Conservation (phyloP, 2,329 filamentous ascomycete genomes). For the Cercospora nicotianae region DNA sequence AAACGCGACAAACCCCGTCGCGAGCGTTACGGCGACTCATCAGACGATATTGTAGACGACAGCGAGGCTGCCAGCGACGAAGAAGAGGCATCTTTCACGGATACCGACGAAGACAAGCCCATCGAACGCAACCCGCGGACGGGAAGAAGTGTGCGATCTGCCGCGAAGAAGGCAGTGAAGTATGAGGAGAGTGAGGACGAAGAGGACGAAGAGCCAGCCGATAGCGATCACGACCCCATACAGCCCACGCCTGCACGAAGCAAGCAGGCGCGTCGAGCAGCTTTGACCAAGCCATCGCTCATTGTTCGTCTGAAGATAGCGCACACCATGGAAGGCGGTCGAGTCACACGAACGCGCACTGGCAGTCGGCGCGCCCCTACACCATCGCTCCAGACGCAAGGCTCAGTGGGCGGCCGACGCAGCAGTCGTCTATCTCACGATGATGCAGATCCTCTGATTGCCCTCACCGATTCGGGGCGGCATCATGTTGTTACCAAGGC, state of each 20-base stretch:
- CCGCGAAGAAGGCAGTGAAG: constrained; percentile 54
- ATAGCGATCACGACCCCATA: constrained; percentile 34
- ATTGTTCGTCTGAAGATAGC: constrained; percentile 46
- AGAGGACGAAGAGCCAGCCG: constrained; percentile 46
- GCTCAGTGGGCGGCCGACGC: constrained; percentile 45
- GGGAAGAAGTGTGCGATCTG: constrained; percentile 57
- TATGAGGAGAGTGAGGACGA: constrained; percentile 58
- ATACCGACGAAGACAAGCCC: constrained; percentile 50
- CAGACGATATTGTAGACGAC: constrained; percentile 46
- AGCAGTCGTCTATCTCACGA: constrained; percentile 62
- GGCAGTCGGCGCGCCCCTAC: constrained; percentile 41
- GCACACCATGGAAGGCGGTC: constrained; percentile 25
- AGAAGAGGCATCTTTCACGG: constrained; percentile 45
- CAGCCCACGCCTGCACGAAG: constrained; percentile 22
- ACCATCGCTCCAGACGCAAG: constrained; percentile 35
- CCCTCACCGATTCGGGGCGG: constrained; percentile 59
- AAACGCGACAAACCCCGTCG: constrained; percentile 40
- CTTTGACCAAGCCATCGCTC: constrained; percentile 30
- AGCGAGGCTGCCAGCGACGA: constrained; percentile 43
- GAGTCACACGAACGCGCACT: constrained; percentile 41
- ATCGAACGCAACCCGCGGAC: constrained; percentile 56
- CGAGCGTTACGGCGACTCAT: constrained; percentile 45
- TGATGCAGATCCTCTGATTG: constrained; percentile 56
- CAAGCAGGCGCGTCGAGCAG: constrained; percentile 17
- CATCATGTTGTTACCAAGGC: constrained; percentile 57